Evolutionary conservation across 1,284 basidiomycete species (phyloP), one percentile per base, ranked within the genome.

Genomic region (Athelia psychrophila): DNA sequence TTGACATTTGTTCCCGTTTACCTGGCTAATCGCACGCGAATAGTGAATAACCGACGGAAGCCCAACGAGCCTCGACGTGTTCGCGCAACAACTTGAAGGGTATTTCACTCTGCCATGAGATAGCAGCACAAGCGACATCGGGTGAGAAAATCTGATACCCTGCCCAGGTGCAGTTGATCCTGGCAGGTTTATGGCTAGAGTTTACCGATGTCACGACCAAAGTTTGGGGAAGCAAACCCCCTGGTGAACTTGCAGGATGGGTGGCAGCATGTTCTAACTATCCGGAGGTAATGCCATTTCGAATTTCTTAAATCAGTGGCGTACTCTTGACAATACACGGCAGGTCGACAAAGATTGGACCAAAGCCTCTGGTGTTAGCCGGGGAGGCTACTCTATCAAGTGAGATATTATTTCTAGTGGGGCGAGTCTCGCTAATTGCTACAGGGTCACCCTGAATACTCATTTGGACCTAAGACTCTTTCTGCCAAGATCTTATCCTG

Each of bases 41-140:
- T 93, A 92, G 91, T 87, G n/a, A n/a, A 83, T 2, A 91, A 84
- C 30, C 74, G 92, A 47, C 96, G 93, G 93, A 96, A 96, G 68
- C 88, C 85, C 0, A 90, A 93, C n/a, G n/a, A n/a, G n/a, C n/a
- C n/a, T n/a, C n/a, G n/a, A n/a, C 58, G 86, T 89, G 6, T 91
- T 91, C 58, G 80, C 88, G 8, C 83, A 83, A 60, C 90, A 92
- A 63, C n/a, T n/a, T n/a, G n/a, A n/a, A n/a, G 92, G 93, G 0
- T 96, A 95, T 67, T 85, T 95, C 59, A 81, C 84, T 13, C 77
- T 95, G 25, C 78, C 86, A 19, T 87, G 95, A 59, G 96, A 97
- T 93, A 2, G 93, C 93, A 1, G 93, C 93, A 5, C 91, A 87
- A 40, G 93, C 92, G 2, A 86, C 88, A 0, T 95, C 93, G 58